Evolutionary conservation across 768 basidiomycete genomes (phyloP).

Genomic region (Suillus bovinus): DNA sequence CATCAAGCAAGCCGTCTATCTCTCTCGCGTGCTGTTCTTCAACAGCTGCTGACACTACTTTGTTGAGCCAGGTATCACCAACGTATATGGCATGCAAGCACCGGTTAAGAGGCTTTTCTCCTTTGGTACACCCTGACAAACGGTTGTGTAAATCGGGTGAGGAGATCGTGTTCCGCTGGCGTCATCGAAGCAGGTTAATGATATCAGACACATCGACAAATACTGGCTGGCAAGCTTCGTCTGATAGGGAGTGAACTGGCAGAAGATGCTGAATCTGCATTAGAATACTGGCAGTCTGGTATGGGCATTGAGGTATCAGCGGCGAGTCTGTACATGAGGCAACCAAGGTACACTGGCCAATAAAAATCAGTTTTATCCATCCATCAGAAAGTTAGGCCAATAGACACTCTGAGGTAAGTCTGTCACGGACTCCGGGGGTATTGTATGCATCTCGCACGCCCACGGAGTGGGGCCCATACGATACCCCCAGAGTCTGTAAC

Average conservation of each 20-base stretch:
- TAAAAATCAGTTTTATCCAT: too few relatives aligned
- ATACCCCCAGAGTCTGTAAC: too few relatives aligned
- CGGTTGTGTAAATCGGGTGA: slow-evolving; percentile 12
- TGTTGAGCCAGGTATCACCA: slow-evolving; percentile 21
- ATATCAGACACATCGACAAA: slow-evolving; percentile 16
- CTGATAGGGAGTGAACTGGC: slow-evolving; percentile 20
- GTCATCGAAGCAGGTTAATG: slow-evolving; percentile 6
- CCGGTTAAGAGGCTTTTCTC: slow-evolving; percentile 15
- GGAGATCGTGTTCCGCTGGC: slow-evolving; percentile 8
- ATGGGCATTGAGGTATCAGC: not conserved
- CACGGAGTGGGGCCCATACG: too few relatives aligned
- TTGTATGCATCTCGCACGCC: too few relatives aligned
- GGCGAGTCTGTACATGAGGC: too few relatives aligned
- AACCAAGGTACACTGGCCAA: too few relatives aligned
- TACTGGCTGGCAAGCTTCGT: slow-evolving; percentile 17
- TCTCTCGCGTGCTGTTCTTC: not conserved
- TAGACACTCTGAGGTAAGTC: too few relatives aligned
- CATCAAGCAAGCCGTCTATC: not conserved
- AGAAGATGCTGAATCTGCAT: slow-evolving; percentile 5
- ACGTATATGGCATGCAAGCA: slow-evolving; percentile 17
- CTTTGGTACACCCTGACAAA: slow-evolving; percentile 12
- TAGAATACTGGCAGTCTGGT: not conserved
- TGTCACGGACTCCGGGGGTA: too few relatives aligned
- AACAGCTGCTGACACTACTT: not conserved
- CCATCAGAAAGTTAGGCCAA: too few relatives aligned